A percentile compares a stretch with the other conserved stretches of the same genome.
phyloP scores from a whole-genome alignment of 2,329 filamentous ascomycete species.

The Diaporthe vaccinii region DNA sequence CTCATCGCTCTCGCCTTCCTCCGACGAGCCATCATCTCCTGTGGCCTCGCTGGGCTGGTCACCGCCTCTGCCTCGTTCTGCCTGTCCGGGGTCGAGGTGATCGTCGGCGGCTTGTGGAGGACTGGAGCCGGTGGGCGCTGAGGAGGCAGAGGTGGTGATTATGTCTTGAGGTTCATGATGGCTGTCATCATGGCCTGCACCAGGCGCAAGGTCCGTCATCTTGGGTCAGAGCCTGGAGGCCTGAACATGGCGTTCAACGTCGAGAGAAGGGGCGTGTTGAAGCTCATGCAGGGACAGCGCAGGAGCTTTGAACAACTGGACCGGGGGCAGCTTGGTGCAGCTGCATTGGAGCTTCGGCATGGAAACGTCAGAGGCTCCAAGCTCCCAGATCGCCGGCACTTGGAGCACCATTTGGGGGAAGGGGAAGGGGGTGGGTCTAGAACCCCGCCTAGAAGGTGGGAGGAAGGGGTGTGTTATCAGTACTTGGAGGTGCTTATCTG shows the following conservation, averaged over 20 bases:
- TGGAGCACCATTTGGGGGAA: neutral
- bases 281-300: constrained; percentile 34
- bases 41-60: neutral
- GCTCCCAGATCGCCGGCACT: constrained; percentile 15
- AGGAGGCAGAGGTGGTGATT: neutral
- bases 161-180: constrained; percentile 23
- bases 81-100: neutral
- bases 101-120: neutral
- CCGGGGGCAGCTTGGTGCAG: constrained; percentile 9
- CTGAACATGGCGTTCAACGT: constrained; percentile 39
- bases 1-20: constrained; percentile 51
- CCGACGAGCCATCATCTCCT: constrained; percentile 36
- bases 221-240: constrained; percentile 38
- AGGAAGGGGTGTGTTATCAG: constrained; percentile 23
- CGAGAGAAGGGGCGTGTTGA: neutral
- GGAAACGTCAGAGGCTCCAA: constrained; percentile 39
- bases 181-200: constrained; percentile 36
- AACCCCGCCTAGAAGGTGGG: neutral
- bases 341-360: constrained; percentile 12
- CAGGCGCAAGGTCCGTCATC: constrained; percentile 41
- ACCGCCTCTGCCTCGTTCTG: neutral
- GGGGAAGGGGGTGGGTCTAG: constrained; percentile 1
- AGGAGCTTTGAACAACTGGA: constrained; percentile 19
- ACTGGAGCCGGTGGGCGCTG: constrained; percentile 1
- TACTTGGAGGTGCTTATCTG: neutral